phyloP scores from a whole-genome alignment of 2,329 filamentous ascomycete genomes.

The Fonsecaea monophora region DNA sequence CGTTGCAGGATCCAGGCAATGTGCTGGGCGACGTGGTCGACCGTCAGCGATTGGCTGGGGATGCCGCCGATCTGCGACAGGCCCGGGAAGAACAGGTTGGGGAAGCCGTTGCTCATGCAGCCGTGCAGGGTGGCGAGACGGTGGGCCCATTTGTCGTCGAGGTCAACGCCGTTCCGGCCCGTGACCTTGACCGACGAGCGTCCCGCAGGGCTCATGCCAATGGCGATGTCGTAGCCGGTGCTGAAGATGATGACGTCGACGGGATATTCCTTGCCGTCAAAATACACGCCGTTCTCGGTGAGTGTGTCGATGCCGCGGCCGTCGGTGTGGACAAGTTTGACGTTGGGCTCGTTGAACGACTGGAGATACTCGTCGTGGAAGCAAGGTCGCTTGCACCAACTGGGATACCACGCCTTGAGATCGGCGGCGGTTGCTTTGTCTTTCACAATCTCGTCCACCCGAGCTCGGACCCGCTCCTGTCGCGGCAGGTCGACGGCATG shows the following conservation, averaged over 20 bases:
- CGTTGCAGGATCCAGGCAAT: constrained; percentile 14
- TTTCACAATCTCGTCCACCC: constrained; percentile 44
- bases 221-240: constrained; percentile 50
- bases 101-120: constrained; percentile 19
- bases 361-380: constrained; percentile 66
- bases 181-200: constrained; percentile 34
- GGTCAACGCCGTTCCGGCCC: constrained; percentile 36
- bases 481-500: neutral
- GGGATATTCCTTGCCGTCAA: constrained; percentile 56
- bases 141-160: constrained; percentile 40
- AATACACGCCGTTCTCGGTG: constrained; percentile 56
- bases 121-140: constrained; percentile 28
- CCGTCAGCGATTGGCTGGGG: constrained; percentile 24
- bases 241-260: constrained; percentile 56
- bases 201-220: constrained; percentile 10
- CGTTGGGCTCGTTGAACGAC: constrained; percentile 65
- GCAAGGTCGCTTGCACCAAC: constrained; percentile 68
- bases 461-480: no score
- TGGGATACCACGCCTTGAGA: constrained; percentile 66
- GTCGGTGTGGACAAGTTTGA: constrained; percentile 66
- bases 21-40: constrained; percentile 25
- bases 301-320: constrained; percentile 59
- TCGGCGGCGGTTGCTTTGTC: constrained; percentile 58
- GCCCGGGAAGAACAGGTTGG: constrained; percentile 27
- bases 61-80: constrained; percentile 21